Evolutionary conservation across 192 early-diverging fungal genomes (phyloP).

Genomic region (Coemansia sp.): DNA sequence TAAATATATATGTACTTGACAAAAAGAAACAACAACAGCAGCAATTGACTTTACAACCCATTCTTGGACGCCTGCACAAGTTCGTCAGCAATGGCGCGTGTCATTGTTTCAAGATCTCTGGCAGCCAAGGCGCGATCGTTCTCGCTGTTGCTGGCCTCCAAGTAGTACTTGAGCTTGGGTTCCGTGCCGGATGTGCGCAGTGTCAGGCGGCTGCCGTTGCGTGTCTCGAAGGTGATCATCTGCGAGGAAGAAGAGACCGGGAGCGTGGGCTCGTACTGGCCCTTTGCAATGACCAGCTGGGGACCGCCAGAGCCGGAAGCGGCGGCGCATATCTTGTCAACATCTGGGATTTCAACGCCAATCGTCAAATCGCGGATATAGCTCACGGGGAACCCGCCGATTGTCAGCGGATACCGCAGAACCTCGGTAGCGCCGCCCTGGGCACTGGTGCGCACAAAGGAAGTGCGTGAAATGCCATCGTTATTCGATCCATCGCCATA

Average conservation of each 20-base stretch:
- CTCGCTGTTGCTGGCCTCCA: constrained; percentile 59
- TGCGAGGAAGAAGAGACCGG: constrained; percentile 66
- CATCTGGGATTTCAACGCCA: constrained; percentile 74
- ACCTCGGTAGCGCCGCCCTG: constrained; percentile 28
- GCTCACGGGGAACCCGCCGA: constrained; percentile 68
- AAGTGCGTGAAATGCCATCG: constrained; percentile 18
- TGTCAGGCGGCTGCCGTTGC: constrained; percentile 68
- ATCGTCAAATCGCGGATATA: constrained; percentile 85
- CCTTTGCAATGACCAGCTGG: neutral
- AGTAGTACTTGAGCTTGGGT: constrained; percentile 90
- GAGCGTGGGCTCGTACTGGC: constrained; percentile 32
- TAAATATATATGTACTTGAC: neutral
- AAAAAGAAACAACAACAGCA: neutral
- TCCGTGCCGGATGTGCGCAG: constrained; percentile 82
- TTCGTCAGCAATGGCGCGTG: constrained; percentile 54
- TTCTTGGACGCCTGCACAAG: constrained; percentile 39
- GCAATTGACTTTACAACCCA: constrained; percentile 18
- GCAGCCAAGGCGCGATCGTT: constrained; percentile 52
- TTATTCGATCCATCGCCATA: constrained; percentile 54
- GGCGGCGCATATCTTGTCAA: constrained; percentile 31
- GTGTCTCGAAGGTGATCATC: constrained; percentile 88
- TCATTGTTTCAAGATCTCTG: constrained; percentile 55
- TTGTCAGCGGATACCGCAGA: constrained; percentile 69
- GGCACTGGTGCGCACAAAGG: constrained; percentile 9
- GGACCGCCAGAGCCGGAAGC: neutral